Evolutionary conservation across 306 rosid species (phyloP).

Genomic region (Morella rubra): DNA sequence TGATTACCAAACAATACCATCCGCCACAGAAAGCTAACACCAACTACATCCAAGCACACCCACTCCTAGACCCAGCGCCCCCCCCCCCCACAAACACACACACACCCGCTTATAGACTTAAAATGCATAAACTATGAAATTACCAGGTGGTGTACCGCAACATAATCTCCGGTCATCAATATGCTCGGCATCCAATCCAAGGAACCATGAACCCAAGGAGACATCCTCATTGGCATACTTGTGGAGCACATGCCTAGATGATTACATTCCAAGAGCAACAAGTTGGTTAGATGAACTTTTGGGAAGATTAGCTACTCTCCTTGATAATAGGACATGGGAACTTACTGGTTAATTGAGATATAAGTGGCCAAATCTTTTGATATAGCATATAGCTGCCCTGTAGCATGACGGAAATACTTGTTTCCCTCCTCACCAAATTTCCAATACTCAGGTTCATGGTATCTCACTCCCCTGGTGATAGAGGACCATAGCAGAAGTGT

Average conservation of each 20-base stretch:
- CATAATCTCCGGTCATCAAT: constrained; percentile 63
- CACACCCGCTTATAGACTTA: neutral
- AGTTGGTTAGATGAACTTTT: neutral
- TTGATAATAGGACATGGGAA: constrained; percentile 1
- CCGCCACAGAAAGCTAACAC: neutral
- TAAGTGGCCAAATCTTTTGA: constrained; percentile 53
- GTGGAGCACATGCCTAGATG: constrained; percentile 54
- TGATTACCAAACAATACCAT: neutral
- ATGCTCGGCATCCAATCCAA: constrained; percentile 60
- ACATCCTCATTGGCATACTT: constrained; percentile 59
- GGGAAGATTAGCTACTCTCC: constrained; percentile 1
- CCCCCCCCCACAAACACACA: too few relatives aligned
- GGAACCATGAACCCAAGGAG: constrained; percentile 58
- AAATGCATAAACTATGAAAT: neutral
- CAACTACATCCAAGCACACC: too few relatives aligned
- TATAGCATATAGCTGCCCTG: constrained; percentile 60
- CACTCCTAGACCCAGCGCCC: too few relatives aligned
- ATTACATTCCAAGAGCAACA: constrained; percentile 10
- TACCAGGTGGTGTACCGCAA: constrained; percentile 68
- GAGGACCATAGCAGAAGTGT: neutral
- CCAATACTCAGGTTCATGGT: constrained; percentile 64
- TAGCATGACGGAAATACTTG: constrained; percentile 66
- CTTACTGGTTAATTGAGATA: constrained; percentile 56
- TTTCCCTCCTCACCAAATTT: constrained; percentile 63
- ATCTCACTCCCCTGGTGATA: constrained; percentile 53